Evolutionary conservation across 331 rosid species (phyloP), one percentile per base, ranked within the genome.

Genomic region (Pyracantha coccinea): DNA sequence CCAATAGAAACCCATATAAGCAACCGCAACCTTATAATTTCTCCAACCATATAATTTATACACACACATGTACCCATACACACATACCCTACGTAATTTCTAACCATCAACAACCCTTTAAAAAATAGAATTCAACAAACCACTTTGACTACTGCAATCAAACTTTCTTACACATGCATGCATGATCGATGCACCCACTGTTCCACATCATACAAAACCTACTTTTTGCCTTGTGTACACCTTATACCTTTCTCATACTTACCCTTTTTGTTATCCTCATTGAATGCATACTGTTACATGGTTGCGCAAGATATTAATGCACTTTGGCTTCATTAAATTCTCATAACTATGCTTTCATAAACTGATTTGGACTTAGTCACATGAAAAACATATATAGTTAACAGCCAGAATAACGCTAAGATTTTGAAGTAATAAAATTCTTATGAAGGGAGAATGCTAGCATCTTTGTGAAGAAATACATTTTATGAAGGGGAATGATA

Each of bases 1-100:
- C 81, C 82, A 91, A 83, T 61, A 61, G 85, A 84, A 87, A 88
- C 83, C 84, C 72, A 73, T 25, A 31, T 73, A 91, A 88, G 93
- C 80, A 88, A 90, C 84, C 87, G 45, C 61, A 72, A 32, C 45
- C 70, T 76, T 52, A 70, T 83, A 65, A 32, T 53, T 80, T 83
- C 80, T 83, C 84, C 82, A 74, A 82, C 82, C 76, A 74, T 77
- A 79, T 38, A 38, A 2, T 38, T 2, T 38, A 38, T 38, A 38
- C 10, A 38, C 13, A 38, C 45, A 10, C 14, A 38, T 38, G 44
- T 35, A 9, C 67, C 0, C 44, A 62, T 20, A 15, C 41, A 55
- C 7, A 3, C 62, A 35, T 35, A 35, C 44, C 44, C 44, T 47
- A 15, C 19, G 55, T 16, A 50, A 50, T 50, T 50, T 7, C 55